Evolutionary conservation across 225 moss, liverwort and hornwort species (phyloP), one percentile per base, ranked within the genome.

Genomic region (Antitrichia curtipendula): DNA sequence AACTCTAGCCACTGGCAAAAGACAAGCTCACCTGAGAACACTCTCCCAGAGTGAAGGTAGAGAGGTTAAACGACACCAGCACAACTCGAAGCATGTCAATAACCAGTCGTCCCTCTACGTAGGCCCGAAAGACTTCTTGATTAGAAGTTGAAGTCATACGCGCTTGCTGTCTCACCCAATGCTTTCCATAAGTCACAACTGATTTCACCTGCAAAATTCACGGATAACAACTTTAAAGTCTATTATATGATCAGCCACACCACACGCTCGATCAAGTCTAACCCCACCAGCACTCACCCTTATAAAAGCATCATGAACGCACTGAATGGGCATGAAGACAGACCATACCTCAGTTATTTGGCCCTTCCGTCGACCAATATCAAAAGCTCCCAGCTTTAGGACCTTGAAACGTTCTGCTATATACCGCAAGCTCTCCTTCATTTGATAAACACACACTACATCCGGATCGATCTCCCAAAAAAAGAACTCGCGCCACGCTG

Each of bases 41-140:
- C 88, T 94, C 94, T 62, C 87, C 94, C 49, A 94, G 82, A 73
- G 92, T 90, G 88, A 94, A 94, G 52, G 94, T 92, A 78, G 94
- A 92, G 85, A 94, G 91, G 70, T 92, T 94, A 89, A 91, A 92
- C 32, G 94, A 89, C 73, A 94, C 94, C 66, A 94, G 87, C 32
- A 94, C 91, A 90, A 94, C 94, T 86, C 94, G 92, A 88, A 94
- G 94, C 89, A 94, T 92, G 82, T 92, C 94, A 88, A 94, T 94
- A 40, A 92, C 90, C 56, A 94, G 82, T 81, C 94, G 82, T 78
- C 94, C 94, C 80, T 94, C 94, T 47, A 92, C 90, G 74, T 92
- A 91, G 23, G 92, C 94, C 82, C 94, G 85, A 82, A 90, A 94
- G 61, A 94, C 92, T 90, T 94, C 94, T 86, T 94, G 94, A 88